Base-by-base conservation (phyloP, 192 early-diverging fungal genomes). In the Backusella westeae region DNA sequence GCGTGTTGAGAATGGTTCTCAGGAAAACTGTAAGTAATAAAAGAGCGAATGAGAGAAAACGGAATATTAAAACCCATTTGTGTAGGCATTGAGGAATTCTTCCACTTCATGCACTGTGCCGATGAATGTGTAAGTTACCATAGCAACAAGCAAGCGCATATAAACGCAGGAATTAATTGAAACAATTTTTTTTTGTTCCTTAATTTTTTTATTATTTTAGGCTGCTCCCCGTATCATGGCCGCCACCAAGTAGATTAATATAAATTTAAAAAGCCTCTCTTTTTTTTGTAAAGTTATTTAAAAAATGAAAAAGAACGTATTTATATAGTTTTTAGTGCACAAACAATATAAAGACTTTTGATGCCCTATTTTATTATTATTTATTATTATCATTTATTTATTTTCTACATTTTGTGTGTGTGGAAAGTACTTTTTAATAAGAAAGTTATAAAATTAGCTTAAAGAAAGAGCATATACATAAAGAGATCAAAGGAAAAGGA, bases 71-170 rank as follows among this genome's bases (percentile, higher is more conserved):
- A 9, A 59, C 73, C 21, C 56, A 75, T 42, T 15, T 69, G 36
- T 46, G 29, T 69, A 86, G 85, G 85, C 74, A 86, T 86, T 72
- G 93, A 94, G 77, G 93, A 94, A 85, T 80, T 94, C 72, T 90
- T 93, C 77, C 93, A 93, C 87, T 90, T 94, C 77, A 82, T 93
- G 86, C 91, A 94, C 86, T 93, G 91, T 80, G 92, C 91, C 63
- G 91, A 93, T 82, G 77, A 89, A 67, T 94, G 93, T 82, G 92
- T 93, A 92, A 90, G 91, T 93, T 46, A 9, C 14, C 8, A 67
- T 74, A 56, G 17, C 35, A 29, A 71, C 44, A 71, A 42, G 8
- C 34, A 32, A 59, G 19, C 17, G 1, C 17, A 1, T 36, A 19
- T 26, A 4, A 10, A 59, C 56, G n/a, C 56, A 59, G 56, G 23